Percentiles rank a stretch among this genome's conserved stretches.
Evolutionary conservation across 192 early-diverging fungal genomes (phyloP).

Genomic region (Funneliformis geosporum): DNA sequence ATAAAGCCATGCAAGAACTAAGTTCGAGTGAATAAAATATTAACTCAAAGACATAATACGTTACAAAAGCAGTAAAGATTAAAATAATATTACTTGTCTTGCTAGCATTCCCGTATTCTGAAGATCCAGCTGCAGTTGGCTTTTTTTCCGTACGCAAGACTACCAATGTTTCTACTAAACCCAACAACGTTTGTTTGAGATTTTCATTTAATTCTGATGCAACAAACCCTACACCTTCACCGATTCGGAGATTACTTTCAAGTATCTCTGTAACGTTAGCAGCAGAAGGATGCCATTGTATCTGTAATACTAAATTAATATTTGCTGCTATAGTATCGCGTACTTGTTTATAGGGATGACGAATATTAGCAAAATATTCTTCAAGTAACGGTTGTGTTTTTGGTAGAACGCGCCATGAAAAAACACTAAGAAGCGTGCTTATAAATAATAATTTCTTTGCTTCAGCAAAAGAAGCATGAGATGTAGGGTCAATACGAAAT

Average conservation of each 20-base stretch:
- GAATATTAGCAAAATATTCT: slow-evolving; percentile 57
- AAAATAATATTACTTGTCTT: slow-evolving; percentile 62
- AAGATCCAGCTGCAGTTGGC: slow-evolving; percentile 45
- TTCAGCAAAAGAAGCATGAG: slow-evolving; percentile 84
- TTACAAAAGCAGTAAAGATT: not conserved
- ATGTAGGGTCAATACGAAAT: slow-evolving; percentile 66
- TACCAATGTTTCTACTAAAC: slow-evolving; percentile 38
- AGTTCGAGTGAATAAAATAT: not conserved
- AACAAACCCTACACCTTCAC: slow-evolving; percentile 39
- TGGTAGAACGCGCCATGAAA: slow-evolving; percentile 70
- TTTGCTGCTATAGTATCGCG: slow-evolving; percentile 74
- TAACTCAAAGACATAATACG: not conserved
- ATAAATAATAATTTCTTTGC: slow-evolving; percentile 76
- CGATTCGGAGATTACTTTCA: slow-evolving; percentile 3
- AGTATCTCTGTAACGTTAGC: slow-evolving; percentile 47
- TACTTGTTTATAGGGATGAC: slow-evolving; percentile 90
- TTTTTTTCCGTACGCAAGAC: slow-evolving; percentile 46
- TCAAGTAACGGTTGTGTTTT: slow-evolving; percentile 41
- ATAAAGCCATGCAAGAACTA: slow-evolving; percentile 70
- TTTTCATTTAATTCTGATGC: slow-evolving; percentile 32
- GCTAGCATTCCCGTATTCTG: slow-evolving; percentile 72
- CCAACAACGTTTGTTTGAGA: slow-evolving; percentile 36
- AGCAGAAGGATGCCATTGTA: slow-evolving; percentile 63
- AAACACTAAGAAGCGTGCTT: slow-evolving; percentile 57
- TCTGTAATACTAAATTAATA: slow-evolving; percentile 67